A percentile compares a stretch with the other conserved stretches of the same genome.
Evolutionary conservation across 192 early-diverging fungal genomes (phyloP).

Genomic region (Backusella circina): DNA sequence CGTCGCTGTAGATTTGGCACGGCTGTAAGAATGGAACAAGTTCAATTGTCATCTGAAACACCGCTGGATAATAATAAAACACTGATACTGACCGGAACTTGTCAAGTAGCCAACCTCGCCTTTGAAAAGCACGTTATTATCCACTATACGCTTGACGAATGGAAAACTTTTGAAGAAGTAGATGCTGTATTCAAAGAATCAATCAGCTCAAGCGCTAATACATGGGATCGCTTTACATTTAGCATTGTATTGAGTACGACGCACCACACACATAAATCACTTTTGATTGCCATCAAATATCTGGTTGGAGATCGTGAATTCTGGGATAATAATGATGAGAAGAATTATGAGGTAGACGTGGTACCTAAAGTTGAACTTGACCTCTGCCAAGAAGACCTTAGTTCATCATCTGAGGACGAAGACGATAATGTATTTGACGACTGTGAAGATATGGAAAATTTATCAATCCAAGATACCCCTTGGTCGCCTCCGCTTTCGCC

Average conservation of each 20-base stretch:
- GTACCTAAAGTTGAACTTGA: not conserved
- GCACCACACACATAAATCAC: constrained; percentile 29
- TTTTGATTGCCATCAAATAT: constrained; percentile 63
- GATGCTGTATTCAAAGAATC: constrained; percentile 59
- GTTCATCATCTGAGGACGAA: constrained; percentile 2
- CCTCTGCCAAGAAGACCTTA: not conserved
- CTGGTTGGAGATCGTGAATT: constrained; percentile 62
- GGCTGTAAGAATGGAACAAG: not conserved
- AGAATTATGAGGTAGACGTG: constrained; percentile 71
- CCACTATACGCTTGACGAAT: constrained; percentile 75
- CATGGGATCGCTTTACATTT: constrained; percentile 17
- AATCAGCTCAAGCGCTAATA: constrained; percentile 29
- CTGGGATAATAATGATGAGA: constrained; percentile 91
- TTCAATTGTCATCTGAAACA: not conserved
- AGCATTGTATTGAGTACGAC: not conserved
- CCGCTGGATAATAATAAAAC: not conserved
- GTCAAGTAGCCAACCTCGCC: constrained; percentile 85
- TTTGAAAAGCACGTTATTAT: constrained; percentile 80
- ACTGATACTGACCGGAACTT: constrained; percentile 36
- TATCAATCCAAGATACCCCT: not conserved
- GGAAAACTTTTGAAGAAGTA: constrained; percentile 66
- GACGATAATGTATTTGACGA: not conserved
- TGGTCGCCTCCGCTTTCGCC: constrained; percentile 5
- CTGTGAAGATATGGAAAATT: not conserved
- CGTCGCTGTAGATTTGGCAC: not conserved